Percentiles rank a stretch among this genome's conserved stretches.
Conservation (phyloP, 1,284 basidiomycete genomes). For the Moniliella sp. region DNA sequence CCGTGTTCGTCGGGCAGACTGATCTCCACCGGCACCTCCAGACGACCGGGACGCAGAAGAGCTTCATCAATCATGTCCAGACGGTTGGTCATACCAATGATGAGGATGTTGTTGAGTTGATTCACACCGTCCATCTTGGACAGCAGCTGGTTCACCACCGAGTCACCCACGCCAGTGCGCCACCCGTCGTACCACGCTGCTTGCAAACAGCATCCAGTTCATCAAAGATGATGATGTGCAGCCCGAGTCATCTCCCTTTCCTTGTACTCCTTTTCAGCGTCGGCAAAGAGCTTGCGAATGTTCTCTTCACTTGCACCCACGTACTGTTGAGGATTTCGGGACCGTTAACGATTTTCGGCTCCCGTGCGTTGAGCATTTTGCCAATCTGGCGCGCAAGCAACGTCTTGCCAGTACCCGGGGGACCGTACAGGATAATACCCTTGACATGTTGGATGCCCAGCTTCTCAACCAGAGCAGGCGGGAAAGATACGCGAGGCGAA, state of each 20-base stretch:
- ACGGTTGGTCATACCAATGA: slow-evolving; percentile 99
- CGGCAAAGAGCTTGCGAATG: slow-evolving; percentile 83
- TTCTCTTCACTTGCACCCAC: slow-evolving; percentile 98
- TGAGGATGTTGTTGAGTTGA: slow-evolving; percentile 92
- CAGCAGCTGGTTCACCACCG: slow-evolving; percentile 89
- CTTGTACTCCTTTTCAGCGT: slow-evolving; percentile 97
- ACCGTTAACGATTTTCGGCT: slow-evolving; percentile 96
- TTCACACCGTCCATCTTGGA: slow-evolving; percentile 99
- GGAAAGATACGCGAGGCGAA: slow-evolving; percentile 95
- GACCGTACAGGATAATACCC: slow-evolving; percentile 80
- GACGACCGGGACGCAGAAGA: slow-evolving; percentile 80
- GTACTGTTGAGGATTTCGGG: slow-evolving; percentile 86
- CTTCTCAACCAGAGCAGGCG: slow-evolving; percentile 84
- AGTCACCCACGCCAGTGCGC: slow-evolving; percentile 87
- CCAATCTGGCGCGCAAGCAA: slow-evolving; percentile 95
- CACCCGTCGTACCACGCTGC: slow-evolving; percentile 47
- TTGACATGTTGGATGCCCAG: slow-evolving; percentile 97
- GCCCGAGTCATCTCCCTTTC: slow-evolving; percentile 90
- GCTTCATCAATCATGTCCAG: slow-evolving; percentile 98
- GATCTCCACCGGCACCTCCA: slow-evolving; percentile 99
- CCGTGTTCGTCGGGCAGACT: slow-evolving; percentile 84
- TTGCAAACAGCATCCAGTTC: slow-evolving; percentile 97
- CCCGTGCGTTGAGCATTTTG: slow-evolving; percentile 92
- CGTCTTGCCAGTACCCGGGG: slow-evolving; percentile 95
- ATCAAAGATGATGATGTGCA: slow-evolving; percentile 99